phyloP scores from a whole-genome alignment of 2,329 filamentous ascomycete species.

The Cytospora leucostoma region DNA sequence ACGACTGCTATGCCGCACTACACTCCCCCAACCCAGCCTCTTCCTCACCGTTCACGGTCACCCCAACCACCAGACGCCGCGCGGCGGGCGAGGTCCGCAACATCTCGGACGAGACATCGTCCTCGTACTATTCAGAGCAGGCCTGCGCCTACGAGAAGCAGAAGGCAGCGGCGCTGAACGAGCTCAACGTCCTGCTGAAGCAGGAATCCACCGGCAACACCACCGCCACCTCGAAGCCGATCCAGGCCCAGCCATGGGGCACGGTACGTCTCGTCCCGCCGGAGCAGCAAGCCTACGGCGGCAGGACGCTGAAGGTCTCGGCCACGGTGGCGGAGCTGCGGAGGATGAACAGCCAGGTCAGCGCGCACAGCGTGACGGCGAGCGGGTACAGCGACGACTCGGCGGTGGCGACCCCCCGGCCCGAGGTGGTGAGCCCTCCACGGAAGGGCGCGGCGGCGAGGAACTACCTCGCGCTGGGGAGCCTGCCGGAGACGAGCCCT shows the following conservation, averaged over 20 bases:
- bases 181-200: slow-evolving; percentile 18
- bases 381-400: slow-evolving; percentile 35
- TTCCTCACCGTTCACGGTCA: not conserved
- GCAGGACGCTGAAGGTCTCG: slow-evolving; percentile 34
- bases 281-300: slow-evolving; percentile 6
- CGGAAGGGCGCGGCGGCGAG: slow-evolving; percentile 37
- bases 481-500: slow-evolving; percentile 18
- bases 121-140: slow-evolving; percentile 13
- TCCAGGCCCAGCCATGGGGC: not conserved
- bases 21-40: not conserved
- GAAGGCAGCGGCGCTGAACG: slow-evolving; percentile 17
- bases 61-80: not conserved
- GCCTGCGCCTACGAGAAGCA: slow-evolving; percentile 11
- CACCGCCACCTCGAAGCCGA: too few species aligned
- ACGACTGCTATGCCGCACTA: slow-evolving; percentile 35
- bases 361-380: slow-evolving; percentile 45
- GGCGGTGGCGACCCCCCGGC: slow-evolving; percentile 42
- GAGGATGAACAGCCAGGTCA: slow-evolving; percentile 58
- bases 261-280: slow-evolving; percentile 19
- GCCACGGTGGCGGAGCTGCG: slow-evolving; percentile 54
- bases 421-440: slow-evolving; percentile 41
- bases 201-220: not conserved
- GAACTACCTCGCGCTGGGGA: slow-evolving; percentile 52
- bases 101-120: slow-evolving; percentile 25
- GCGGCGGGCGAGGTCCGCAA: slow-evolving; percentile 26